Conservation (phyloP, 2,329 filamentous ascomycete genomes). For the Blastomyces parvus region DNA sequence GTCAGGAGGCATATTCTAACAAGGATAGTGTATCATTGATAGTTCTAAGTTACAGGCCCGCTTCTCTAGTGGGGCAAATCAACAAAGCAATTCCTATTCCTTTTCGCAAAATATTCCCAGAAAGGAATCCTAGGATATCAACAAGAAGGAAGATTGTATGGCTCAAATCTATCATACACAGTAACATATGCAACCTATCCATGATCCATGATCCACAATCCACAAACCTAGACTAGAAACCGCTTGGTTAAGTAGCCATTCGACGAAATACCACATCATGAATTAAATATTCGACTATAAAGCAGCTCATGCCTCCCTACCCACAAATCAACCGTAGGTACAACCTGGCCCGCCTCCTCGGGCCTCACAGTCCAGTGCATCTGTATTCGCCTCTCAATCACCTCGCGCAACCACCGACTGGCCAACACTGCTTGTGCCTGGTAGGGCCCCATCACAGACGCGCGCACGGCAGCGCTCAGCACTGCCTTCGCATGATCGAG, state of each 20-base stretch:
- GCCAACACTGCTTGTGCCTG: constrained; percentile 53
- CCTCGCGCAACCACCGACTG: constrained; percentile 42
- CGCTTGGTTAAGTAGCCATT: not conserved
- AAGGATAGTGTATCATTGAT: not conserved
- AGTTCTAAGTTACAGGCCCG: not conserved
- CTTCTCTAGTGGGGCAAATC: not conserved
- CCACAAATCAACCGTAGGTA: constrained; percentile 56
- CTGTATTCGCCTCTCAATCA: constrained; percentile 42
- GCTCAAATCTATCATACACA: no score
- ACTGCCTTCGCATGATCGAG: constrained; percentile 56
- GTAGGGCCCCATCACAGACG: constrained; percentile 57
- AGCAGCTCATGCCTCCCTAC: constrained; percentile 55
- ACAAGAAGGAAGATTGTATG: no score
- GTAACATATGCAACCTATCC: not conserved
- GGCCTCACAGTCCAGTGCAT: constrained; percentile 41
- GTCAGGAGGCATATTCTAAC: not conserved
- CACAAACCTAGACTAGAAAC: not conserved
- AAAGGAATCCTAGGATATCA: not conserved
- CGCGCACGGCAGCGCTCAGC: constrained; percentile 52
- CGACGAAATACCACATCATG: constrained; percentile 29
- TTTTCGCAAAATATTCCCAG: not conserved
- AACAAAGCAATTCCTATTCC: not conserved
- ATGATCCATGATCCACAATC: not conserved
- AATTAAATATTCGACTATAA: constrained; percentile 60
- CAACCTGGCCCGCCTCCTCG: constrained; percentile 50